Base-by-base conservation (phyloP, 1,284 basidiomycete species). In the Cryptococcus sp. region DNA sequence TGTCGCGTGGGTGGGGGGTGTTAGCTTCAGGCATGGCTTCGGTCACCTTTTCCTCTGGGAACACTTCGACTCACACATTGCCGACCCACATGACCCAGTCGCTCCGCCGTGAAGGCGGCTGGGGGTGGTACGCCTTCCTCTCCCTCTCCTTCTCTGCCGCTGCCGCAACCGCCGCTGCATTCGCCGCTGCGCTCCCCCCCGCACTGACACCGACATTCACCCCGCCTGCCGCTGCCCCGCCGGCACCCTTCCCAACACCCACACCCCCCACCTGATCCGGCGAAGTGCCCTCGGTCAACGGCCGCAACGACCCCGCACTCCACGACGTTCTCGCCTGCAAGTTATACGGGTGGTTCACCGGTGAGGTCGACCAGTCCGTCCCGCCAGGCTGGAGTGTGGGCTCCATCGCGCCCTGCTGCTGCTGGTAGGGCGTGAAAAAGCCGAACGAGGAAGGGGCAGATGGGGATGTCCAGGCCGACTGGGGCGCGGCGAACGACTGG, bases 41-140 rank as follows among this genome's bases (percentile, higher is more conserved):
- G 21, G 43, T 44, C 21, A 49, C 24, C 45, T 18, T 28, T 21
- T n/a, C 11, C 24, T 28, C 3, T 6, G 7, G 36, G 35, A 3
- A 16, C 53, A 15, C 50, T 46, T 9, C 4, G 7, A 75, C 73
- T 72, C 55, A 76, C 73, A 78, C 76, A 53, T 78, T 78, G 38
- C 76, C 76, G 8, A 78, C 75, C 95, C 94, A 97, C 88, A 96
- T 91, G 2, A 95, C 93, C 87, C 87, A 94, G 61, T 93, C 90
- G 20, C 89, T 91, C 12, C 91, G 83, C 49, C 87, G 82, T 7
- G 83, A 77, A 13, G 78, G 79, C 4, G 78, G 63, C 48, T 76
- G 74, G 16, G 77, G 77, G 55, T 78, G 77, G 60, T 77, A 78
- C 20, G 70, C 63, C 57, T 76, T 78, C 45, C 76, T 60, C 57